phyloP scores from a whole-genome alignment of 805 yeast genomes.

The Metschnikowia anglica region DNA sequence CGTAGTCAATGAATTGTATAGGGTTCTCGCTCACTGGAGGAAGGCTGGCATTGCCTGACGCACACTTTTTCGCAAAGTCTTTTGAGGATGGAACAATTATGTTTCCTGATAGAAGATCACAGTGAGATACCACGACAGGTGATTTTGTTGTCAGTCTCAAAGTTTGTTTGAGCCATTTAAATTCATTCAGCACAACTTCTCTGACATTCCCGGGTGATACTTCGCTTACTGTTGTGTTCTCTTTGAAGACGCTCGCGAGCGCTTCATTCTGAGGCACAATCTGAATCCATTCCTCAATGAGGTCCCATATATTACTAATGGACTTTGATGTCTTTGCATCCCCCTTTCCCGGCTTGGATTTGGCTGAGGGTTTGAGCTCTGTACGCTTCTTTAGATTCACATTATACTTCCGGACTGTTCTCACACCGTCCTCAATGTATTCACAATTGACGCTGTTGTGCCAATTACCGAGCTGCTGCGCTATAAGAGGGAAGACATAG shows the following conservation, averaged over 20 bases:
- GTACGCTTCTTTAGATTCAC: slow-evolving; percentile 19
- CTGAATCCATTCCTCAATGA: slow-evolving; percentile 60
- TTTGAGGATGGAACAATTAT: slow-evolving; percentile 50
- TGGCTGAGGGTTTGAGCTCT: neutral
- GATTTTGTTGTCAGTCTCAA: slow-evolving; percentile 41
- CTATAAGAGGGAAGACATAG: slow-evolving; percentile 54
- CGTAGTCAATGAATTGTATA: slow-evolving; percentile 66
- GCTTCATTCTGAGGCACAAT: slow-evolving; percentile 54
- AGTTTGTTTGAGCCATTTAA: slow-evolving; percentile 50
- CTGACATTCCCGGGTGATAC: slow-evolving; percentile 30
- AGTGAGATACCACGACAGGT: slow-evolving; percentile 62
- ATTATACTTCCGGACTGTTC: slow-evolving; percentile 34
- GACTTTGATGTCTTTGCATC: slow-evolving; percentile 18
- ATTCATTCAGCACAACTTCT: slow-evolving; percentile 48
- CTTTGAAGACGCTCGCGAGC: slow-evolving; percentile 35
- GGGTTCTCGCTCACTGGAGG: slow-evolving; percentile 35
- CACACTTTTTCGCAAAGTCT: slow-evolving; percentile 5
- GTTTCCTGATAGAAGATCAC: slow-evolving; percentile 74
- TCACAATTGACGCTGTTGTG: slow-evolving; percentile 50
- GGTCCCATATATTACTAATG: slow-evolving; percentile 55
- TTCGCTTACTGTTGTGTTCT: slow-evolving; percentile 26
- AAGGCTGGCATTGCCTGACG: slow-evolving; percentile 2
- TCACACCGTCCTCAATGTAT: slow-evolving; percentile 48
- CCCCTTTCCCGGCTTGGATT: slow-evolving; percentile 4
- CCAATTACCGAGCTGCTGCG: slow-evolving; percentile 70